Evolutionary conservation across 257 asterid genomes (phyloP).

Genomic region (Lithospermum erythrorhizon): DNA sequence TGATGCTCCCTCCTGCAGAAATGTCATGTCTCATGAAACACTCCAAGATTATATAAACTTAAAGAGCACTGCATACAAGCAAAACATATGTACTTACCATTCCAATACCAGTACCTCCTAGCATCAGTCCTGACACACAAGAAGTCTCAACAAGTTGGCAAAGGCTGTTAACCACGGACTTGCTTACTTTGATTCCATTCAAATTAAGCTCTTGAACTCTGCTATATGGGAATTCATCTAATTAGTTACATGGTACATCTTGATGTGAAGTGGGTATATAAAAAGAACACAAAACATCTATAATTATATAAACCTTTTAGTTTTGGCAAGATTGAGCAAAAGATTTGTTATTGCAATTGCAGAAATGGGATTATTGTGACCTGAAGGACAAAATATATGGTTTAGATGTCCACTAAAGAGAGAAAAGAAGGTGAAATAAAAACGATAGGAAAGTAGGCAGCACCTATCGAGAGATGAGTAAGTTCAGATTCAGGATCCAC

Average conservation of each 20-base stretch:
- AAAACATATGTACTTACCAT: constrained; percentile 36
- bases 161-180: constrained; percentile 61
- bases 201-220: constrained; percentile 87
- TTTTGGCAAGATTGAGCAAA: constrained; percentile 50
- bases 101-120: constrained; percentile 68
- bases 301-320: constrained; percentile 33
- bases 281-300: constrained; percentile 1
- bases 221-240: constrained; percentile 10
- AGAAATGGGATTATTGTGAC: constrained; percentile 60
- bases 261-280: background rate
- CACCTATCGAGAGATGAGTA: constrained; percentile 71
- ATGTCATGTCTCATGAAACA: constrained; percentile 8
- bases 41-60: constrained; percentile 9
- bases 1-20: constrained; percentile 67
- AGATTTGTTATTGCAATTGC: constrained; percentile 53
- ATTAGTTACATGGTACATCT: background rate
- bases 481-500: constrained; percentile 60
- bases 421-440: background rate
- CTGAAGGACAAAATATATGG: constrained; percentile 31
- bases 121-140: constrained; percentile 71
- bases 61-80: constrained; percentile 6
- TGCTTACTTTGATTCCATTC: constrained; percentile 71
- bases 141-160: constrained; percentile 55
- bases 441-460: background rate
- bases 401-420: background rate